Base-by-base conservation (phyloP, 2,329 filamentous ascomycete species). In the Aspergillus ochraceoroseus region DNA sequence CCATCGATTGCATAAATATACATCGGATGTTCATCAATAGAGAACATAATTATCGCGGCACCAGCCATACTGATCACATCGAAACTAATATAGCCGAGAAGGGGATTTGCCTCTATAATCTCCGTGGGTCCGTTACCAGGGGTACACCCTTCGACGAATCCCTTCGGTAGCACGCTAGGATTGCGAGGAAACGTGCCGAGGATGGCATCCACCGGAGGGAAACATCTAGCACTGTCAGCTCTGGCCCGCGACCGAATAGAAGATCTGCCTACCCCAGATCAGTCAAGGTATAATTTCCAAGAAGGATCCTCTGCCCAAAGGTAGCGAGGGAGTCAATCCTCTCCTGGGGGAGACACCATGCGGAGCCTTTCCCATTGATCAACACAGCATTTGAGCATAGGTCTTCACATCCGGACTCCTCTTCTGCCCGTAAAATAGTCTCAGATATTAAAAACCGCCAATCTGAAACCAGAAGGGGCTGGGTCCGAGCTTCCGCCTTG, bases 381-480 rank as follows among this genome's bases (percentile, higher is more conserved):
- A 83, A 59, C 9, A 83, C 63, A 0, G 77, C 72, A 52, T 82
- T 79, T 46, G 76, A 76, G 62, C 80, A 83, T 0, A 70, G 65
- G 14, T 74, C 64, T 3, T 72, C 63, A 15, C 63, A 44, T 0
- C 59, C 61, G 8, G 58, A 53, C 4, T 53, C 49, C 19, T 59
- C 46, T 35, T 60, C 47, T 5, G 56, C 56, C 12, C 44, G 47
- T 46, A 58, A 61, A 25, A 67, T 65, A 27, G 75, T 59, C 2
- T 66, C 56, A 0, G 76, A 80, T 0, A 73, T 75, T 7, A 75
- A 62, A 43, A 76, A 72, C 8, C 70, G 70, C 65, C 74, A 77
- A 48, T 83, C 80, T 1, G 72, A 70, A 2, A 82, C 59, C 3
- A 80, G 46, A 4, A 82, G 43, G 0, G 75, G 71, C 7, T 63